phyloP scores from a whole-genome alignment of 208 protist genomes.

The Trypanosoma platydactyli region DNA sequence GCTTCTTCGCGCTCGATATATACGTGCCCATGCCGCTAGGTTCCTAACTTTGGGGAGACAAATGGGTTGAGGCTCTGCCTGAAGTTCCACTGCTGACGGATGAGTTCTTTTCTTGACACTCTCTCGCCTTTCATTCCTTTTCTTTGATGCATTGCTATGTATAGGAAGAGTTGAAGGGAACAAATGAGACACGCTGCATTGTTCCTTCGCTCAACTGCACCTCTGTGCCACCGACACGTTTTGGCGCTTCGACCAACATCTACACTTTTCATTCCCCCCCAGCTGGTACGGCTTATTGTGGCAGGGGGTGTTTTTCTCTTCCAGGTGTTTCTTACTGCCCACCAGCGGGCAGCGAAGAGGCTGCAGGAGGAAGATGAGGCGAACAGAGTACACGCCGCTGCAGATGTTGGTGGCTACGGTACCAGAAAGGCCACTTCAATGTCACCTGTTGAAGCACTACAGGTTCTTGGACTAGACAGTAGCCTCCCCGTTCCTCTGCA shows the following conservation, averaged over 20 bases:
- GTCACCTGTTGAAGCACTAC: constrained; percentile 60
- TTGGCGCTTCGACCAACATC: constrained; percentile 36
- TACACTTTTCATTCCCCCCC: constrained; percentile 51
- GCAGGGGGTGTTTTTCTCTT: constrained; percentile 36
- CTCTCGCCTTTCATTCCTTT: neutral
- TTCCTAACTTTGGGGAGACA: too few relatives aligned
- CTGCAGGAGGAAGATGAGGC: constrained; percentile 38
- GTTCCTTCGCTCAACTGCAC: neutral
- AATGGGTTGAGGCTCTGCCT: too few relatives aligned
- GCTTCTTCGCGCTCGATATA: too few relatives aligned
- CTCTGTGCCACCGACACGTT: neutral
- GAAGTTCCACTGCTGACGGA: too few relatives aligned
- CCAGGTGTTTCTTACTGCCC: constrained; percentile 62
- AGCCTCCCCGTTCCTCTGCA: constrained; percentile 26
- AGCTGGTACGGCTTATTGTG: constrained; percentile 41
- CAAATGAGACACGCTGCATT: constrained; percentile 14
- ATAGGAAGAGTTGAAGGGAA: neutral
- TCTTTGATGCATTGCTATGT: constrained; percentile 19
- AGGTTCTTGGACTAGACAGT: constrained; percentile 69
- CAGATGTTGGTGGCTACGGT: too few relatives aligned
- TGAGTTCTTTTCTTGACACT: neutral
- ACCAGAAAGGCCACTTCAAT: constrained; percentile 38
- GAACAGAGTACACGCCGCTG: too few relatives aligned
- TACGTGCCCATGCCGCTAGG: too few relatives aligned
- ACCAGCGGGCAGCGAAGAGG: constrained; percentile 42